These are phyloP conservation scores for Pseudomassariella vexata DNA, from an alignment of 2,329 filamentous ascomycete species.

Conservation along the genomic window DNA sequence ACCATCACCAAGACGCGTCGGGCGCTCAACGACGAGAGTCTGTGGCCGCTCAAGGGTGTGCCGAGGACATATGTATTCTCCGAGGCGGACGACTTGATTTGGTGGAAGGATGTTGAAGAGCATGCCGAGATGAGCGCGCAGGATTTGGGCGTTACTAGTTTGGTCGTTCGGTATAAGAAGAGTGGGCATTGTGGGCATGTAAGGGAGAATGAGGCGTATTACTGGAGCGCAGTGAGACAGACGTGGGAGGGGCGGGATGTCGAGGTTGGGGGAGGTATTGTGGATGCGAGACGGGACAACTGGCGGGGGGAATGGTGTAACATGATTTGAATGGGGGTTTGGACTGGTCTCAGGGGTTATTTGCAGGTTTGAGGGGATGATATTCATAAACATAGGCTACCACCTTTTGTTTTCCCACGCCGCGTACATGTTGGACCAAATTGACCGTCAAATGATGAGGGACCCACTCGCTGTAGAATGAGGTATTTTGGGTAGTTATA, in stretches of 20 bases:
- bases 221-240: conserved; percentile 15
- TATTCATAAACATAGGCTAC: too few species aligned
- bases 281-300: too few species aligned
- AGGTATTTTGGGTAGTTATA: too few species aligned
- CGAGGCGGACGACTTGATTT: conserved; percentile 16
- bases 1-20: conserved; percentile 12
- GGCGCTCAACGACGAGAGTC: conserved; percentile 12
- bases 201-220: conserved; percentile 13
- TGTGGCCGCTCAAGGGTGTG: conserved; percentile 9
- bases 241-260: conserved; percentile 15
- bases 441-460: too few species aligned
- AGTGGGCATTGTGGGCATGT: conserved; percentile 16
- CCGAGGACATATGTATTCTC: conserved; percentile 16
- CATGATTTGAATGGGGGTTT: too few species aligned
- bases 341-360: too few species aligned
- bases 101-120: conserved; percentile 15
- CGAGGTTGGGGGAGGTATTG: too few species aligned
- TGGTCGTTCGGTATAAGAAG: conserved; percentile 15
- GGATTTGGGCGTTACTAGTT: conserved; percentile 9
- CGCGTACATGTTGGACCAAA: too few species aligned
- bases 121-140: conserved; percentile 11
- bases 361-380: too few species aligned
- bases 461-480: too few species aligned
- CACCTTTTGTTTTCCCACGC: too few species aligned
- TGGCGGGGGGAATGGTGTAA: too few species aligned